phyloP scores from a whole-genome alignment of 2,329 filamentous ascomycete genomes.

The Cercospora brassicicola region DNA sequence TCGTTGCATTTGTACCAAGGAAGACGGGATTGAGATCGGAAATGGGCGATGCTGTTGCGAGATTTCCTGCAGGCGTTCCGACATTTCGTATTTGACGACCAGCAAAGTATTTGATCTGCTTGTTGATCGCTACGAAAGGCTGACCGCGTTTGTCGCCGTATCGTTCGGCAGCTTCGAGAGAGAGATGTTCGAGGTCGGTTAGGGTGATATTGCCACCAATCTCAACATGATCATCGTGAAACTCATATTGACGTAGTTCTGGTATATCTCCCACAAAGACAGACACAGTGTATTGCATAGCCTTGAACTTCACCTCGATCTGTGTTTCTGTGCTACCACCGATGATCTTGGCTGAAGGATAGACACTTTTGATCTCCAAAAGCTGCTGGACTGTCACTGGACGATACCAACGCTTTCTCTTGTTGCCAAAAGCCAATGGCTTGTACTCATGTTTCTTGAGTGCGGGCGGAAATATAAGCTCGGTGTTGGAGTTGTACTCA shows the following conservation, averaged over 20 bases:
- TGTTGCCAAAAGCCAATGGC: slow-evolving; percentile 87
- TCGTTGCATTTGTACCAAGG: slow-evolving; percentile 77
- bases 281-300: slow-evolving; percentile 81
- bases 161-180: slow-evolving; percentile 72
- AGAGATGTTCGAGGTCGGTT: slow-evolving; percentile 86
- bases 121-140: slow-evolving; percentile 85
- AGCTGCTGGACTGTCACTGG: slow-evolving; percentile 84
- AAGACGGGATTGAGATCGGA: slow-evolving; percentile 95
- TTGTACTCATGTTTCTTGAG: slow-evolving; percentile 80
- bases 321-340: slow-evolving; percentile 96
- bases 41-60: slow-evolving; percentile 92
- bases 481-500: slow-evolving; percentile 87
- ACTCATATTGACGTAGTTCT: slow-evolving; percentile 77
- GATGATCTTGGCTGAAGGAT: slow-evolving; percentile 88
- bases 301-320: slow-evolving; percentile 98
- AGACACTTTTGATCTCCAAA: slow-evolving; percentile 82
- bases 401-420: slow-evolving; percentile 89
- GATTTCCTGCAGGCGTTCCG: slow-evolving; percentile 91
- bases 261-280: slow-evolving; percentile 92
- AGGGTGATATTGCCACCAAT: slow-evolving; percentile 90
- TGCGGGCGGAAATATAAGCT: slow-evolving; percentile 89
- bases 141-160: slow-evolving; percentile 74
- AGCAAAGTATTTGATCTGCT: slow-evolving; percentile 92
- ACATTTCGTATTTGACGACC: slow-evolving; percentile 95
- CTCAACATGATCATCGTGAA: slow-evolving; percentile 80